Percentiles rank a stretch among this genome's conserved stretches.
These are phyloP conservation scores for Gnaphalium uliginosum DNA, from an alignment of 129 eudicot species.

Conservation along the genomic window DNA sequence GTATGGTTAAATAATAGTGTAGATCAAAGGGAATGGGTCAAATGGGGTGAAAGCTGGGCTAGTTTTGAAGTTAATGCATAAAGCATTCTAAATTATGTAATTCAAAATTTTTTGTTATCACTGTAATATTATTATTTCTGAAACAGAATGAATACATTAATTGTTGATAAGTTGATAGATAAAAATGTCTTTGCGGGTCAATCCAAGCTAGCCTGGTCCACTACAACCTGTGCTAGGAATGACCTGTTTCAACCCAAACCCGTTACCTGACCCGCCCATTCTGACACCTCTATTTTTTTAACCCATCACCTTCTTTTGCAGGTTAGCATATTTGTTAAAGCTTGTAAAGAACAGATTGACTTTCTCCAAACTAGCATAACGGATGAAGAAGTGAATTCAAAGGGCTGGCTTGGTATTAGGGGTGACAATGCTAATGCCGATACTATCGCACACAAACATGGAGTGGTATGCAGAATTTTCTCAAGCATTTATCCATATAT, in stretches of 20 bases:
- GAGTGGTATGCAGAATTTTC: slow-evolving; percentile 64
- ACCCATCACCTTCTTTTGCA: slow-evolving; percentile 38
- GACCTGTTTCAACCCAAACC: neutral
- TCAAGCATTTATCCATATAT: neutral
- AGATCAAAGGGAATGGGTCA: neutral
- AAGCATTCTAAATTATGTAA: neutral
- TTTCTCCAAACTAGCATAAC: slow-evolving; percentile 68
- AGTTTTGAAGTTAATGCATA: neutral
- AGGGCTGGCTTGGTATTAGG: slow-evolving; percentile 85
- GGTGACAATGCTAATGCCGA: slow-evolving; percentile 68
- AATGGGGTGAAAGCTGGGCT: neutral
- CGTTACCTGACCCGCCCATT: neutral
- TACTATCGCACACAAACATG: slow-evolving; percentile 92
- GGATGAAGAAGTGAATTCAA: slow-evolving; percentile 74
- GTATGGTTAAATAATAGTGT: neutral
- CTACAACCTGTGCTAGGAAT: neutral
- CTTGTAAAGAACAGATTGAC: slow-evolving; percentile 91
- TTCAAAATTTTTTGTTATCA: neutral
- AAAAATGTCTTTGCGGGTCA: neutral
- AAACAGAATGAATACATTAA: neutral
- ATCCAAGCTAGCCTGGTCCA: neutral
- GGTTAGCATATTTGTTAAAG: slow-evolving; percentile 81
- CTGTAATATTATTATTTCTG: neutral
- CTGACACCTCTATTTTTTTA: neutral
- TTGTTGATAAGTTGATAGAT: neutral